Base-by-base conservation (phyloP, 1,284 basidiomycete genomes). In the Sporisorium exsertum region DNA sequence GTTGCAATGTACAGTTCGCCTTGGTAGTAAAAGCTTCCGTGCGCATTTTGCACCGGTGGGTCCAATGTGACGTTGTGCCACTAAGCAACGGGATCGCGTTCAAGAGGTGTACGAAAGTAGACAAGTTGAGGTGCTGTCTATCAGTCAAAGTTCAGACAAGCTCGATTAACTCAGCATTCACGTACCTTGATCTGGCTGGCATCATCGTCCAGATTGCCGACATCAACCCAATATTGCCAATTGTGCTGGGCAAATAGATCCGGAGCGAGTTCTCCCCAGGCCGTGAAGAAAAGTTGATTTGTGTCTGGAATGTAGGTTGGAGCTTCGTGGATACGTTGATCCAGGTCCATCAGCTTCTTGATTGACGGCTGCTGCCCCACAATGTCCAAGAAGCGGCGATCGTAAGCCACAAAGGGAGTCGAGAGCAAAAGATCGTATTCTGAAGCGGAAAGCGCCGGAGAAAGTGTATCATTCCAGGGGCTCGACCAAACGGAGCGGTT, bases 121-220 rank as follows among this genome's bases (percentile, higher is more conserved):
- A 32, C 5, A 32, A 32, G 29, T 32, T n/a, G n/a, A n/a, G n/a
- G n/a, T n/a, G n/a, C n/a, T n/a, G n/a, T n/a, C n/a, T n/a, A n/a
- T n/a, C n/a, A n/a, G n/a, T n/a, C n/a, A n/a, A n/a, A n/a, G n/a
- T n/a, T n/a, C n/a, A n/a, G n/a, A n/a, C n/a, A n/a, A n/a, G n/a
- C n/a, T n/a, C n/a, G n/a, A n/a, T n/a, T n/a, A n/a, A n/a, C n/a
- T n/a, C n/a, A n/a, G n/a, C n/a, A n/a, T n/a, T n/a, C 45, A 46
- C 45, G n/a, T 46, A 46, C 45, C 45, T 46, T 46, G 45, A 46
- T 46, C 45, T 46, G 22, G 22, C 45, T 46, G 15, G 45, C 45
- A 26, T 46, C 45, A 12, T 46, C 45, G 2, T 46, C 45, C n/a
- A 46, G 45, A 12, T 9, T 12, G 5, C 45, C 45, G 3, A 46